These are phyloP conservation scores for Epichloe scottii DNA, from an alignment of 2,329 filamentous ascomycete species.

Conservation along the genomic window DNA sequence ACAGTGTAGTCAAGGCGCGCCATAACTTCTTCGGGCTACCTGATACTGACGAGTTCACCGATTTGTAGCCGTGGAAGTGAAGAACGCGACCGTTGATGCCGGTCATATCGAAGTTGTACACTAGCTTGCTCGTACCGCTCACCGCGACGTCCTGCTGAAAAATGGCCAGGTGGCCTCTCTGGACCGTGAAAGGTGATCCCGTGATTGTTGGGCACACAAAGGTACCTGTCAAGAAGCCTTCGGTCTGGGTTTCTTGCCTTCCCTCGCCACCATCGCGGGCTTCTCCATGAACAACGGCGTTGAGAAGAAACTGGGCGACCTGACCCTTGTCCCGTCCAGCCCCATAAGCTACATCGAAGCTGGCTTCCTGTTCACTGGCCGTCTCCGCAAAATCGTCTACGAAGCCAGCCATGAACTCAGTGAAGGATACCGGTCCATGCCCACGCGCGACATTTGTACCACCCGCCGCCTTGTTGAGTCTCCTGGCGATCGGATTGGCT, in stretches of 20 bases:
- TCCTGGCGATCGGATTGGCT: no score
- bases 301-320: constrained; percentile 45
- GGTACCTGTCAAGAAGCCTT: constrained; percentile 40
- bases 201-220: constrained; percentile 26
- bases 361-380: constrained; percentile 31
- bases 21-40: constrained; percentile 44
- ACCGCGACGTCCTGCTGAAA: constrained; percentile 40
- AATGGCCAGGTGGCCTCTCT: constrained; percentile 42
- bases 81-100: constrained; percentile 38
- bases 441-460: not conserved
- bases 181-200: constrained; percentile 49
- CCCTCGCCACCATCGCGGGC: not conserved
- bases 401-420: constrained; percentile 52
- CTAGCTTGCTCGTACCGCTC: constrained; percentile 45
- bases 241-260: constrained; percentile 22
- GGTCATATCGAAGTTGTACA: constrained; percentile 49
- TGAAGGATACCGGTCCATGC: constrained; percentile 36
- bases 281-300: constrained; percentile 32
- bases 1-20: constrained; percentile 49
- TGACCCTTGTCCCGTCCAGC: constrained; percentile 41
- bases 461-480: no score
- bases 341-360: constrained; percentile 40
- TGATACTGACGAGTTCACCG: constrained; percentile 47
- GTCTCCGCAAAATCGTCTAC: constrained; percentile 34
- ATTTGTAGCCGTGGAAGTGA: constrained; percentile 50